A percentile compares a stretch with the other conserved stretches of the same genome.
Conservation (phyloP, 2,329 filamentous ascomycete genomes). For the Diaporthe vaccinii region DNA sequence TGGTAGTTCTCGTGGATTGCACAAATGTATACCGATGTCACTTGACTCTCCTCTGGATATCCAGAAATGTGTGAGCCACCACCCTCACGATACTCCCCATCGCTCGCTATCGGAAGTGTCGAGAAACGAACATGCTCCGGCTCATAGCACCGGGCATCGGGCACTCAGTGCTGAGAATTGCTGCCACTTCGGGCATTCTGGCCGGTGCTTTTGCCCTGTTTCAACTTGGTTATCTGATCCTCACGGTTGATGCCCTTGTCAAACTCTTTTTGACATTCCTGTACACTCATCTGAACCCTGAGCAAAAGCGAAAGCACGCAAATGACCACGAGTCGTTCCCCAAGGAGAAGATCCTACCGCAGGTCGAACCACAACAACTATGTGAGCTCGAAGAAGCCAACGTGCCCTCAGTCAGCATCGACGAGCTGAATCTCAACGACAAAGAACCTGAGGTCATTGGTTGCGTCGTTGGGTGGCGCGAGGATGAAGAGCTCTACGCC, state of each 20-base stretch:
- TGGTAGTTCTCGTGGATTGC: background rate
- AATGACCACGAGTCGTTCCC: background rate
- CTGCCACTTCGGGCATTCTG: slow-evolving; percentile 7
- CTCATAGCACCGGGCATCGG: background rate
- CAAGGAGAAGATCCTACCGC: background rate
- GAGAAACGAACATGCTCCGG: slow-evolving; percentile 9
- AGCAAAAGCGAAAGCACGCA: background rate
- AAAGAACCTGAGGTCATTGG: background rate
- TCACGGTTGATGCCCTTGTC: slow-evolving; percentile 12
- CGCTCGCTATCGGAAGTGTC: background rate
- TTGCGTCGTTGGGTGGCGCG: slow-evolving; percentile 24
- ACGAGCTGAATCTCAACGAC: background rate
- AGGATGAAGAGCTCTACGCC: slow-evolving; percentile 16
- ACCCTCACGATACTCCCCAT: background rate
- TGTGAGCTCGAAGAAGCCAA: background rate
- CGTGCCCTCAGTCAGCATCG: background rate
- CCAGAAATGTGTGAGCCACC: background rate
- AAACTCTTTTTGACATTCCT: slow-evolving; percentile 9
- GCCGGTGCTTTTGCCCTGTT: slow-evolving; percentile 1
- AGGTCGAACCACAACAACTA: background rate
- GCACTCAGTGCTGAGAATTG: slow-evolving; percentile 3
- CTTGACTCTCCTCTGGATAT: background rate
- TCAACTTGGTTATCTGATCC: background rate
- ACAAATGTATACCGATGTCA: too few species aligned
- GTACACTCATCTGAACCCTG: slow-evolving; percentile 14